These are phyloP conservation scores for Microascus cirrosus DNA, from an alignment of 2,329 filamentous ascomycete species.

Conservation along the genomic window DNA sequence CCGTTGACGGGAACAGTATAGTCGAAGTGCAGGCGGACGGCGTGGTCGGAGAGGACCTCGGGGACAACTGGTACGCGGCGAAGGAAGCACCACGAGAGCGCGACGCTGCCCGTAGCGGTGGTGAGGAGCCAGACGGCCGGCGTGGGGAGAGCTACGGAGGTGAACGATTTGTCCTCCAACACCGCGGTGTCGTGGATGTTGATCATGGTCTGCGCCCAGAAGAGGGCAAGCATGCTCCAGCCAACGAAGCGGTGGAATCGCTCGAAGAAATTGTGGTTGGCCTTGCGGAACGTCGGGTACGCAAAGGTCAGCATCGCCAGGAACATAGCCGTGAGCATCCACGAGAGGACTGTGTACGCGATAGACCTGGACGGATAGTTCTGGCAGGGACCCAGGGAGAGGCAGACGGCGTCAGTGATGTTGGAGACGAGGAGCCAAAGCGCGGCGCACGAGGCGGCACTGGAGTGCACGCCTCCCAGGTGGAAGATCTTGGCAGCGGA, in stretches of 20 bases:
- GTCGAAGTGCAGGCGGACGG: slow-evolving; percentile 58
- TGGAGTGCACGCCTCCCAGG: slow-evolving; percentile 39
- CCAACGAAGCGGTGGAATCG: slow-evolving; percentile 60
- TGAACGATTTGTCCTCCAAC: slow-evolving; percentile 15
- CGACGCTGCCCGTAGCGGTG: slow-evolving; percentile 51
- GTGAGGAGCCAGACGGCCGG: slow-evolving; percentile 57
- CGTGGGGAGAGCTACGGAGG: slow-evolving; percentile 21
- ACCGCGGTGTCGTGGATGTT: slow-evolving; percentile 30
- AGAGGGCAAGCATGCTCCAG: slow-evolving; percentile 55
- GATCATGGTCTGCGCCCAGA: slow-evolving; percentile 53
- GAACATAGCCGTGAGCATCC: slow-evolving; percentile 46
- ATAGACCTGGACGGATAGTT: slow-evolving; percentile 25
- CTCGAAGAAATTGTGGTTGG: slow-evolving; percentile 60
- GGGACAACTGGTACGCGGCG: slow-evolving; percentile 55
- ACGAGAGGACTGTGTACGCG: slow-evolving; percentile 36
- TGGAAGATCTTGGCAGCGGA: slow-evolving; percentile 39
- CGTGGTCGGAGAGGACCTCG: slow-evolving; percentile 60
- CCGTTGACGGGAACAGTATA: slow-evolving; percentile 45
- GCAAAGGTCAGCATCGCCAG: slow-evolving; percentile 50
- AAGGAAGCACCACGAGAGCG: slow-evolving; percentile 64
- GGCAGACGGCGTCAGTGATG: slow-evolving; percentile 20
- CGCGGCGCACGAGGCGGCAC: slow-evolving; percentile 34
- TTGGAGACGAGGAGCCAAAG: slow-evolving; percentile 36
- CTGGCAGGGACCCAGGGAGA: slow-evolving; percentile 12
- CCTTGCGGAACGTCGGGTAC: slow-evolving; percentile 50